Evolutionary conservation across 129 eudicot species (phyloP), one percentile per base, ranked within the genome.

Genomic region (Solidago caesia): DNA sequence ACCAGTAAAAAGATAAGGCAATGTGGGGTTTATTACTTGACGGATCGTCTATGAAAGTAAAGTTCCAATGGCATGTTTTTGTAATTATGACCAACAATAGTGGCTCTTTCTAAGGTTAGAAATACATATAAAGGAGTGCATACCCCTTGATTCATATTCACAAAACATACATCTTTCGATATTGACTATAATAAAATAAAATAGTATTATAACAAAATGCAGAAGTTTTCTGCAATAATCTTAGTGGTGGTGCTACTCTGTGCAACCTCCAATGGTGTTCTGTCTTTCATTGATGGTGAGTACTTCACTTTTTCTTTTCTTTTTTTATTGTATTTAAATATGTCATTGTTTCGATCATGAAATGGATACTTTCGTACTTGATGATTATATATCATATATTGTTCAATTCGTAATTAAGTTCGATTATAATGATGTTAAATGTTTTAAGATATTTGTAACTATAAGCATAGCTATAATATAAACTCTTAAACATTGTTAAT

Each of bases 221-320:
- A 82, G 77, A 85, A 67, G 66, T 52, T 82, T 42, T 75, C 75
- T 82, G 85, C 78, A 15, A 72, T 73, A 15, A 72, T 73, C 15
- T 66, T 81, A 56, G 47, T 79, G 57, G 80, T 79, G 74, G 71
- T 85, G 67, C 79, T 85, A 27, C 73, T 85, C 1, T 75, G 68
- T 47, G 71, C 85, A 48, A 39, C 80, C 64, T 82, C 69, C 79
- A 81, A 79, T 79, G 82, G 71, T 2, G 86, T 76, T 13, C 70
- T 79, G 2, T 87, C 92, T 5, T 79, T 82, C 64, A 76, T 70
- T 33, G 89, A 87, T 39, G 92, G 92, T 87, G 61, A 79, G 86
- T 81, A 44, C 14, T 71, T 72, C 10, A 11, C 21, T 27, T 62
- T 53, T 51, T n/a, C 0, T 8, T 6, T 25, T 73, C 7, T 2